Base-by-base conservation (phyloP, 371 early-diverging fungal species). In the Haplosporangium sp. region DNA sequence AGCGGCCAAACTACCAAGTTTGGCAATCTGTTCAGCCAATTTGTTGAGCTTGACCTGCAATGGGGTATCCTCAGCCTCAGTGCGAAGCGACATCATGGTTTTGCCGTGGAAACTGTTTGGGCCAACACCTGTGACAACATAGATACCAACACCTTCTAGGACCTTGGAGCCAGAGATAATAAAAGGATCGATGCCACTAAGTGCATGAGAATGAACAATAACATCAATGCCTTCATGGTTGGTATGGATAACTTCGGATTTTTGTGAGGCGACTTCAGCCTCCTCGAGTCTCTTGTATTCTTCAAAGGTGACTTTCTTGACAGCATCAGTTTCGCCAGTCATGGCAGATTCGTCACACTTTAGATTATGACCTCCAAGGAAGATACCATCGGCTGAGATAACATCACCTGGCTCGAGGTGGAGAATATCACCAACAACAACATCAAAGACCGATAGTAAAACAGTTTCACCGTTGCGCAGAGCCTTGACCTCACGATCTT, bases 381-480 rank as follows among this genome's bases (percentile, higher is more conserved):
- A 91, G 64, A 98, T 85, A 72, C 96, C 96, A 82, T 99, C 99
- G 15, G 91, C 97, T 1, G 95, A 88, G 62, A 98, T 88, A 42
- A 98, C 92, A 75, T 98, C 98, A 64, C 99, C 99, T 9, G 97
- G 95, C 84, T 98, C 98, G 38, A 99, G 85, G 52, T 91, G 85
- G 42, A 98, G 84, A 60, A 98, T 86, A 83, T 98, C 98, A 60
- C 98, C 97, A 2, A 98, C 94, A 44, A 92, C 84, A 34, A 96
- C 53, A 63, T 96, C 93, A 83, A 92, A 94, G n/a, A 97, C 96
- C 40, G 95, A 95, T 59, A 96, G 83, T 63, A 94, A 90, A 20
- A 88, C 83, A 72, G 94, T 93, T 57, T 91, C 87, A 50, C 97
- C 92, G 76, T 91, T 89, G 62, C 96, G 90, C 34, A 89, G 74